Evolutionary conservation across 2,329 filamentous ascomycete genomes (phyloP).

Genomic region (Achaetomium macrosporum): DNA sequence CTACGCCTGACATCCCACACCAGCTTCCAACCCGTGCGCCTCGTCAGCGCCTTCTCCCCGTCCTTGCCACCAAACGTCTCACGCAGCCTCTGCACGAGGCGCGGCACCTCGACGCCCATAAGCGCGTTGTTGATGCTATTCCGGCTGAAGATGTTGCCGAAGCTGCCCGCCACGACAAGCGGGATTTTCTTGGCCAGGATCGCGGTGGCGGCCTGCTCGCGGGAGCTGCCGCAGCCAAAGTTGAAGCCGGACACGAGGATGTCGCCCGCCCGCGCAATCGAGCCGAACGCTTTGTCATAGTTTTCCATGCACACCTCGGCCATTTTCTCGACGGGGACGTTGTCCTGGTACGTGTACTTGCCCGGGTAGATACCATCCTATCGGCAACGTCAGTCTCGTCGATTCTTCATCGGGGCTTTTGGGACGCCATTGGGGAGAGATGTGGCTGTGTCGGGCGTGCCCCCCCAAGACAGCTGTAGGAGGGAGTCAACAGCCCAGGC

Average conservation of each 20-base stretch:
- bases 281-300: constrained; percentile 70
- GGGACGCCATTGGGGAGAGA: too few species aligned
- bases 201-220: constrained; percentile 85
- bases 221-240: constrained; percentile 75
- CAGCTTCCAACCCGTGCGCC: constrained; percentile 76
- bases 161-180: constrained; percentile 73
- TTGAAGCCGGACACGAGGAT: constrained; percentile 84
- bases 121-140: constrained; percentile 78
- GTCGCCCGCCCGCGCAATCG: constrained; percentile 61
- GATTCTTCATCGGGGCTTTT: too few species aligned
- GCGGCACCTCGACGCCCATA: constrained; percentile 64
- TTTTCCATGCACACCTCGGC: constrained; percentile 89
- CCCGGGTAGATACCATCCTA: constrained; percentile 78
- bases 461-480: too few species aligned
- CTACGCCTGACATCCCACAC: constrained; percentile 73
- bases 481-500: too few species aligned
- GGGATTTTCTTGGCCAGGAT: constrained; percentile 76
- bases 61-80: constrained; percentile 45
- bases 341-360: constrained; percentile 84
- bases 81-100: constrained; percentile 59
- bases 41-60: constrained; percentile 51
- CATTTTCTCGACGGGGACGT: constrained; percentile 72
- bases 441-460: too few species aligned
- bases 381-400: too few species aligned
- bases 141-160: constrained; percentile 75